Conservation (phyloP, 2,329 filamentous ascomycete species). For the Periconia digitata region DNA sequence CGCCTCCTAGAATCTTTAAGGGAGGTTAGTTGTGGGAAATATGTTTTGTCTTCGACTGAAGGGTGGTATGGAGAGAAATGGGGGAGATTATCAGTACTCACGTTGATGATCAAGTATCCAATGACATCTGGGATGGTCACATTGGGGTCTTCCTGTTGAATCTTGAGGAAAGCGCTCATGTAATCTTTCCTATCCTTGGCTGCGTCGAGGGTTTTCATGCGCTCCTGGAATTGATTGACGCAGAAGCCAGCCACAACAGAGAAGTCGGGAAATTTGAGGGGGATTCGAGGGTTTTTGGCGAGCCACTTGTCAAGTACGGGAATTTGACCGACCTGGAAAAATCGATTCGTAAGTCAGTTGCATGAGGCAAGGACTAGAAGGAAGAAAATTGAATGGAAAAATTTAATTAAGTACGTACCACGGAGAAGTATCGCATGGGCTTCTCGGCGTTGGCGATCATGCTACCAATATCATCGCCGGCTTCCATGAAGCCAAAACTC, state of each 20-base stretch:
- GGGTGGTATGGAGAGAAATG: background rate
- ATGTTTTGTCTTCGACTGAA: background rate
- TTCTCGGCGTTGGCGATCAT: conserved; percentile 21
- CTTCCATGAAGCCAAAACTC: conserved; percentile 47
- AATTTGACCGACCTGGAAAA: conserved; percentile 27
- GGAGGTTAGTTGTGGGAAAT: background rate
- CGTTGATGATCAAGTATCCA: conserved; percentile 36
- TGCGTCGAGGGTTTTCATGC: conserved; percentile 12
- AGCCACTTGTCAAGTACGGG: conserved; percentile 26
- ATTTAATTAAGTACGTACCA: conserved; percentile 10
- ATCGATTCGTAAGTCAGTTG: background rate
- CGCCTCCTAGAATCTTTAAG: conserved; percentile 28
- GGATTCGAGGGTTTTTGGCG: conserved; percentile 20
- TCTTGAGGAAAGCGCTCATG: conserved; percentile 20
- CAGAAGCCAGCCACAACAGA: conserved; percentile 18
- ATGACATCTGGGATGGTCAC: conserved; percentile 35
- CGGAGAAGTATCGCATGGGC: conserved; percentile 21
- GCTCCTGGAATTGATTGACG: conserved; percentile 18
- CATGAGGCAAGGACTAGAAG: too few species aligned
- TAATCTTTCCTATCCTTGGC: conserved; percentile 17
- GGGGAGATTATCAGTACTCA: conserved; percentile 7
- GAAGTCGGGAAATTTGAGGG: conserved; percentile 19
- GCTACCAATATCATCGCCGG: conserved; percentile 42
- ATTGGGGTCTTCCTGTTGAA: conserved; percentile 15
- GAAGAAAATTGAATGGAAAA: too few species aligned